A percentile compares a stretch with the other conserved stretches of the same genome.
Evolutionary conservation across 768 basidiomycete species (phyloP).

Genomic region (Lactifluus echinatus): DNA sequence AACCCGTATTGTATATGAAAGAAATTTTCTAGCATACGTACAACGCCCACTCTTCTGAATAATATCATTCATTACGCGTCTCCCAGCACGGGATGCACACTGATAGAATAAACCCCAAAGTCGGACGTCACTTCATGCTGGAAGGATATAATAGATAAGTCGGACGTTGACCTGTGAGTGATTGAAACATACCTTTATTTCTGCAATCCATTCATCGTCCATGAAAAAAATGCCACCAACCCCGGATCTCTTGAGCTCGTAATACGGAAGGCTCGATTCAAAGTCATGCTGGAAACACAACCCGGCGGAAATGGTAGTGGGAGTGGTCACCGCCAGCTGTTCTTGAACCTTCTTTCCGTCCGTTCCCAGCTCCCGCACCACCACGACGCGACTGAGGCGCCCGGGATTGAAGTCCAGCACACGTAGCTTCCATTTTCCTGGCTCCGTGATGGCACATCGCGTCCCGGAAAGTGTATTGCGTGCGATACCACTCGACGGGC

Average conservation of each 20-base stretch:
- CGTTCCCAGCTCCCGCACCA: neutral
- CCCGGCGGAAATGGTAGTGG: neutral
- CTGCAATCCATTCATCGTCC: constrained; percentile 9
- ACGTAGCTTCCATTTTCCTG: neutral
- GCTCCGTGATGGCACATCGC: constrained; percentile 1
- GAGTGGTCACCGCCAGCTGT: neutral
- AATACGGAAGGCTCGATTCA: constrained; percentile 5
- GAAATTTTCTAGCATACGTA: too few relatives aligned
- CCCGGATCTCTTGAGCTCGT: neutral
- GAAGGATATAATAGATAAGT: neutral
- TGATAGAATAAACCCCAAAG: neutral
- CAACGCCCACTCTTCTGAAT: neutral
- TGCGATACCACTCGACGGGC: neutral
- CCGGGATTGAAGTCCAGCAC: constrained; percentile 11
- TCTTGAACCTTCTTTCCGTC: neutral
- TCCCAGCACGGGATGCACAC: neutral
- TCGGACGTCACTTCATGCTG: neutral
- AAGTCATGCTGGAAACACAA: neutral
- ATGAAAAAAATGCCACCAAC: neutral
- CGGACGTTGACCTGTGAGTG: neutral
- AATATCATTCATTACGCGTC: too few relatives aligned
- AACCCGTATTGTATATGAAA: neutral
- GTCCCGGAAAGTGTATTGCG: neutral
- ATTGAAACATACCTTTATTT: constrained; percentile 4
- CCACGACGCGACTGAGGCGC: neutral